Evolutionary conservation across 495 filamentous ascomycete species (phyloP).

Genomic region (Aspergillus hancockii): DNA sequence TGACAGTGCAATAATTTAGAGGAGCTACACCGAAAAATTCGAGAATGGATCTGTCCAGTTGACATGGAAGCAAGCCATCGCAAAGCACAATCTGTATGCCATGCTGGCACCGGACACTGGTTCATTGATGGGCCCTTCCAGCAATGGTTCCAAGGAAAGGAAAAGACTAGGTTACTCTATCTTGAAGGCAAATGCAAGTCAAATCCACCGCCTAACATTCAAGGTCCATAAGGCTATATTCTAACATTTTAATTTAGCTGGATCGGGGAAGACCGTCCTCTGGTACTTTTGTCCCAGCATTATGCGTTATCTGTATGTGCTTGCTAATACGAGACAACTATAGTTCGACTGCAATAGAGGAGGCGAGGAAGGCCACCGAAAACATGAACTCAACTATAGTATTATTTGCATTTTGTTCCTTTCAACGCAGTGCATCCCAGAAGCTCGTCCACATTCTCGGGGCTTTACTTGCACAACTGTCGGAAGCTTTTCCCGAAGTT

Average conservation of each 20-base stretch:
- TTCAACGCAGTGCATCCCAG: background rate
- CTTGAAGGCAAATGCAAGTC: background rate
- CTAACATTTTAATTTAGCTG: background rate
- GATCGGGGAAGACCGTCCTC: background rate
- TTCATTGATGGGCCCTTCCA: slow-evolving; percentile 2
- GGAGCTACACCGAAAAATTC: background rate
- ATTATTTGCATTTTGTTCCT: background rate
- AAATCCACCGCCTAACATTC: background rate
- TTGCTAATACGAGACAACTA: background rate
- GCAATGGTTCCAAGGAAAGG: background rate
- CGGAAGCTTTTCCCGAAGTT: background rate
- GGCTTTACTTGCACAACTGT: background rate
- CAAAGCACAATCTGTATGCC: background rate
- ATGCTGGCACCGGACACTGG: background rate
- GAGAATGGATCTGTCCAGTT: background rate
- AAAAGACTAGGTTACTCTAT: background rate
- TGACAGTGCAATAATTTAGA: background rate
- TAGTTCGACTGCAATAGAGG: slow-evolving; percentile 1
- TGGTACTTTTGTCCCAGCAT: background rate
- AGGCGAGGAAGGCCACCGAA: background rate
- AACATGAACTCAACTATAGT: background rate
- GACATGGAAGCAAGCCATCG: background rate
- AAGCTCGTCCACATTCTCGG: background rate
- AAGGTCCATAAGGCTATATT: background rate
- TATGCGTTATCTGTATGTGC: background rate